Conservation (phyloP, 2,329 filamentous ascomycete species). For the Colletotrichum caudatum region DNA sequence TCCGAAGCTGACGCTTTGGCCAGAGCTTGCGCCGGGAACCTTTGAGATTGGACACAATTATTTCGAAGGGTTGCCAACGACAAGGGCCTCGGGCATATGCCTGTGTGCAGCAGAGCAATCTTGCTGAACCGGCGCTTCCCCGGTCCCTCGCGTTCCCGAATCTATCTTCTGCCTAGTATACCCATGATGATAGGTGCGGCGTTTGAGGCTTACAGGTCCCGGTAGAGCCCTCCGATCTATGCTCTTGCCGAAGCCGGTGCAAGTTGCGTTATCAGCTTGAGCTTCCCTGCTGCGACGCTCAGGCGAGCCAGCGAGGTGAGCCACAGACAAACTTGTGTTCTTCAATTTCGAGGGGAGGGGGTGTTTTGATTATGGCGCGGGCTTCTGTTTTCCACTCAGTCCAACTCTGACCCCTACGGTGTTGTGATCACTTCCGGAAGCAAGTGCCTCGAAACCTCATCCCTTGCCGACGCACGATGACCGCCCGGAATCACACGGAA, state of each 20-base stretch:
- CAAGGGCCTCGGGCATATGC: background rate
- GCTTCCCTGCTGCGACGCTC: conserved; percentile 9
- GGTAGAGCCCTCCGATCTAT: conserved; percentile 7
- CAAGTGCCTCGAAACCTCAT: background rate
- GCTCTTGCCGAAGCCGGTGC: conserved; percentile 5
- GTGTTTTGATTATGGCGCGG: background rate
- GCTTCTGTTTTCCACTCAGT: background rate
- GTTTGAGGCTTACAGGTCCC: background rate
- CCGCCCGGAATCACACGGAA: background rate
- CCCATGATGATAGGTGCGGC: background rate
- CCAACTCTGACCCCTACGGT: background rate
- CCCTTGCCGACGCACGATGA: background rate
- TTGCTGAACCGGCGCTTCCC: background rate
- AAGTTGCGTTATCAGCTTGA: conserved; percentile 9
- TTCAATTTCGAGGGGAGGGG: background rate
- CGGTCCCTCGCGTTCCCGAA: background rate
- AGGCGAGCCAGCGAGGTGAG: background rate
- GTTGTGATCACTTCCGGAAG: background rate
- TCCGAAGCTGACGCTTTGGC: background rate
- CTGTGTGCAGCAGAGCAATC: background rate
- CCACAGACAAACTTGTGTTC: conserved; percentile 12
- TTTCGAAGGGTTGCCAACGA: background rate
- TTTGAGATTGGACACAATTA: background rate
- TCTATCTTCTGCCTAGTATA: background rate
- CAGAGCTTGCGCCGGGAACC: background rate